Evolutionary conservation across 2,329 filamentous ascomycete genomes (phyloP).

Genomic region (Epichloe gansuensis): DNA sequence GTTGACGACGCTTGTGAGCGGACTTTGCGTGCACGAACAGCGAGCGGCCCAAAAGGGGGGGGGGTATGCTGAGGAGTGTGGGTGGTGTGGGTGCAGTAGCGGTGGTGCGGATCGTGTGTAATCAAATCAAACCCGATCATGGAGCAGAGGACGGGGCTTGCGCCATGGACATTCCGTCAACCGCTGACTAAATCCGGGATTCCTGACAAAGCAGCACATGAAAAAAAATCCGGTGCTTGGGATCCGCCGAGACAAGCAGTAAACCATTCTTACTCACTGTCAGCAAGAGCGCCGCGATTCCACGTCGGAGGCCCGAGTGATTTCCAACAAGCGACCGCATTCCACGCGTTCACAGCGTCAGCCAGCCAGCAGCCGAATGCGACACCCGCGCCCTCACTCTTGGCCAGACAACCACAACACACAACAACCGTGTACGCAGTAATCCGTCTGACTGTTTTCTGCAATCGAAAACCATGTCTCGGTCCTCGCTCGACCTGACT

Average conservation of each 20-base stretch:
- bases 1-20: slow-evolving; percentile 13
- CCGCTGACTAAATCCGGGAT: slow-evolving; percentile 12
- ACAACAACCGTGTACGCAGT: too few species aligned
- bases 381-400: neutral
- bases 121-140: neutral
- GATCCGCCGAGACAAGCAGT: too few species aligned
- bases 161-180: slow-evolving; percentile 6
- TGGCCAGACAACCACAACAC: too few species aligned
- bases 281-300: too few species aligned
- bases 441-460: too few species aligned
- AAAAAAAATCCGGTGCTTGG: too few species aligned
- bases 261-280: too few species aligned
- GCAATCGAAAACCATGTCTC: too few species aligned
- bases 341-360: neutral
- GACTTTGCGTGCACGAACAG: slow-evolving; percentile 17
- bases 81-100: neutral
- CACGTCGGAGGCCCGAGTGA: too few species aligned
- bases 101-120: neutral
- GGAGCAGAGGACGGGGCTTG: neutral
- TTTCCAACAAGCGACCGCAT: neutral
- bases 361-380: neutral
- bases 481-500: too few species aligned
- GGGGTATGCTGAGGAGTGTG: slow-evolving; percentile 6
- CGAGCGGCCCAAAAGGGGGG: slow-evolving; percentile 5
- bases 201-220: too few species aligned